Conservation (phyloP, 2,329 filamentous ascomycete genomes). For the Fusarium marasasianum region DNA sequence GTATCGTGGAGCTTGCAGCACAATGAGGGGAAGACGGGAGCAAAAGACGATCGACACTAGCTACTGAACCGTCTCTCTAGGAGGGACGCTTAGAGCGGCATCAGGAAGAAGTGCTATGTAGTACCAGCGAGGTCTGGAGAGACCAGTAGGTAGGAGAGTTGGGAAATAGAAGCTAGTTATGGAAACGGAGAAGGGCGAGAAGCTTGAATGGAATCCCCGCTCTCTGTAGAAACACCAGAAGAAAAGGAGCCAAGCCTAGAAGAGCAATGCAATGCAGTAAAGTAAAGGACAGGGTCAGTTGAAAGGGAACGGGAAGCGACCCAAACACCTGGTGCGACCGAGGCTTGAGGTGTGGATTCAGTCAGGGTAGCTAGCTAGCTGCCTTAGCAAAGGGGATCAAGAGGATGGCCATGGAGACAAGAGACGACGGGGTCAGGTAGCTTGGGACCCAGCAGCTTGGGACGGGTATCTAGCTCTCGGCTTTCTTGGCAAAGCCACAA, state of each 20-base stretch:
- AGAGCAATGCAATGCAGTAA: neutral
- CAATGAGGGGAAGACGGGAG: constrained; percentile 9
- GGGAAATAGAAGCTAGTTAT: constrained; percentile 33
- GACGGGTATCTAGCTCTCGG: constrained; percentile 45
- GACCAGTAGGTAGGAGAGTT: constrained; percentile 1
- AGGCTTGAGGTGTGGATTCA: constrained; percentile 31
- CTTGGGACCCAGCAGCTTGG: constrained; percentile 43
- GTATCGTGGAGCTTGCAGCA: neutral
- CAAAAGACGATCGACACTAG: neutral
- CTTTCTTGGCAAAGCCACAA: constrained; percentile 34
- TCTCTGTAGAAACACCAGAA: constrained; percentile 30
- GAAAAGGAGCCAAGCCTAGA: constrained; percentile 15
- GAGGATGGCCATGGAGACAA: neutral
- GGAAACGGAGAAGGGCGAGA: constrained; percentile 35
- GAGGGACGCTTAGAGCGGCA: constrained; percentile 3
- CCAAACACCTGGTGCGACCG: constrained; percentile 33
- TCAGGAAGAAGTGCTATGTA: neutral
- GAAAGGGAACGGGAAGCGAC: constrained; percentile 17
- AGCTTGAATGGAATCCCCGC: constrained; percentile 35
- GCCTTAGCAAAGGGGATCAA: constrained; percentile 6
- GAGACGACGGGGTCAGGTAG: neutral
- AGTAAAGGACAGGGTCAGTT: neutral
- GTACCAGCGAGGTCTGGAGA: constrained; percentile 6
- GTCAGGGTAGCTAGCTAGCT: neutral
- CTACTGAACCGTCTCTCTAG: neutral